Conservation (phyloP, 192 early-diverging fungal genomes). For the Coemansia sp. region DNA sequence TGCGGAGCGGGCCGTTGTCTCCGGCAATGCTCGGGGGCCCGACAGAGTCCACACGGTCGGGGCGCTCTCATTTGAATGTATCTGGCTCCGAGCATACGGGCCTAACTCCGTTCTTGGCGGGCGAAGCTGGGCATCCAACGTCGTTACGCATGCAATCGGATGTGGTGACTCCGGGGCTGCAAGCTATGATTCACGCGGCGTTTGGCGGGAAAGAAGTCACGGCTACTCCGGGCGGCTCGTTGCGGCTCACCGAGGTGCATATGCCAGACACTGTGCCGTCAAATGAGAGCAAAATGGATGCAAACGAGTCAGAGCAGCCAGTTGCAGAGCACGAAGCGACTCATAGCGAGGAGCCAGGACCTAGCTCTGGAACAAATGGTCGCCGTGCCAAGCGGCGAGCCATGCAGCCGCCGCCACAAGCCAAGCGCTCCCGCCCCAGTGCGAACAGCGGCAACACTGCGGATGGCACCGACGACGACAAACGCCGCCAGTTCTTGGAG, state of each 20-base stretch:
- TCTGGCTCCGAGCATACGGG: conserved; percentile 43
- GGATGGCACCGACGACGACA: conserved; percentile 59
- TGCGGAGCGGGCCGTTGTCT: conserved; percentile 72
- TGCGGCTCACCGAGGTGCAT: conserved; percentile 16
- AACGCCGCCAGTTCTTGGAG: conserved; percentile 82
- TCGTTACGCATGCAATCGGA: conserved; percentile 15
- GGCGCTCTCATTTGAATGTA: conserved; percentile 23
- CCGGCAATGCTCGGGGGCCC: conserved; percentile 78
- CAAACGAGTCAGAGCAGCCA: background rate
- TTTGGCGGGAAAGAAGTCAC: conserved; percentile 33
- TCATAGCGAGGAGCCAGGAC: background rate
- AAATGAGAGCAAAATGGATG: too few species aligned
- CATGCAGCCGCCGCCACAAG: conserved; percentile 3
- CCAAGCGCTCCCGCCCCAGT: conserved; percentile 18
- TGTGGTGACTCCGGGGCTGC: conserved; percentile 29
- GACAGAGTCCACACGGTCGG: conserved; percentile 9
- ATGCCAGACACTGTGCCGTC: background rate
- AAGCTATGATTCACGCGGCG: conserved; percentile 35
- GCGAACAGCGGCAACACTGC: background rate
- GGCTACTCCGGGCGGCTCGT: conserved; percentile 41
- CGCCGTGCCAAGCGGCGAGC: conserved; percentile 6
- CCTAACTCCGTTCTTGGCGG: conserved; percentile 39
- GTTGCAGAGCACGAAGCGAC: background rate
- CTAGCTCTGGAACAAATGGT: background rate
- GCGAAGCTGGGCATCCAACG: conserved; percentile 24